Evolutionary conservation across 1,284 basidiomycete species (phyloP).

Genomic region (Phellopilus nigrolimitatus): DNA sequence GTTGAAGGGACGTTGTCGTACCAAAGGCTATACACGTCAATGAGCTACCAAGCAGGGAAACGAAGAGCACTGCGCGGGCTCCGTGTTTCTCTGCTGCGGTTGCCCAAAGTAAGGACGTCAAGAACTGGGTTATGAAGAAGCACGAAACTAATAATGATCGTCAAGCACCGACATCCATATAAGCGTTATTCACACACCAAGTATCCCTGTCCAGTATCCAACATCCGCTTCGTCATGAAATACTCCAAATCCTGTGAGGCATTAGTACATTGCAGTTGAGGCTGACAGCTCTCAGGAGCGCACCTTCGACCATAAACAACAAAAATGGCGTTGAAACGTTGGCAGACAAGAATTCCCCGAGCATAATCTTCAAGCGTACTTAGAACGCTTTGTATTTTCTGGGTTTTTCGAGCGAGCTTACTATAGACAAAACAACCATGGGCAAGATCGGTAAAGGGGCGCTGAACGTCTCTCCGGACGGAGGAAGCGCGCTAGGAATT

Average conservation of each 20-base stretch:
- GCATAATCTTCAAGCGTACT: constrained; percentile 63
- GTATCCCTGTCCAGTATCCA: constrained; percentile 81
- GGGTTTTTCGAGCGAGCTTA: constrained; percentile 38
- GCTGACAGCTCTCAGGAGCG: neutral
- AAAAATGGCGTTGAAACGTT: constrained; percentile 88
- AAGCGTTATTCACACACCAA: constrained; percentile 42
- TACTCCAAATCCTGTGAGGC: constrained; percentile 53
- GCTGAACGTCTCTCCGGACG: constrained; percentile 55
- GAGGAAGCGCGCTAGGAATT: constrained; percentile 68
- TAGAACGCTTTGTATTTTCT: constrained; percentile 12
- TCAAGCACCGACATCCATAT: neutral
- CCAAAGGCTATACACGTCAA: constrained; percentile 82
- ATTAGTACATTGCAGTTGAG: constrained; percentile 15
- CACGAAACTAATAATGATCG: constrained; percentile 51
- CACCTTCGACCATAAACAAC: constrained; percentile 89
- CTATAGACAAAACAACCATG: constrained; percentile 89
- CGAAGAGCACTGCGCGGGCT: constrained; percentile 77
- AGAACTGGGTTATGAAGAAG: constrained; percentile 84
- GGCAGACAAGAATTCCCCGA: constrained; percentile 89
- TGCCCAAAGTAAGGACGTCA: constrained; percentile 92
- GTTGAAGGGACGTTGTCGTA: constrained; percentile 72
- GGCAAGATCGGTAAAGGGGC: constrained; percentile 85
- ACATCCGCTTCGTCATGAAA: constrained; percentile 68
- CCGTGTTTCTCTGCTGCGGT: constrained; percentile 92
- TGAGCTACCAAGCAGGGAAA: constrained; percentile 81